These are phyloP conservation scores for Monilinia fructigena DNA, from an alignment of 2,329 filamentous ascomycete species.

Conservation along the genomic window DNA sequence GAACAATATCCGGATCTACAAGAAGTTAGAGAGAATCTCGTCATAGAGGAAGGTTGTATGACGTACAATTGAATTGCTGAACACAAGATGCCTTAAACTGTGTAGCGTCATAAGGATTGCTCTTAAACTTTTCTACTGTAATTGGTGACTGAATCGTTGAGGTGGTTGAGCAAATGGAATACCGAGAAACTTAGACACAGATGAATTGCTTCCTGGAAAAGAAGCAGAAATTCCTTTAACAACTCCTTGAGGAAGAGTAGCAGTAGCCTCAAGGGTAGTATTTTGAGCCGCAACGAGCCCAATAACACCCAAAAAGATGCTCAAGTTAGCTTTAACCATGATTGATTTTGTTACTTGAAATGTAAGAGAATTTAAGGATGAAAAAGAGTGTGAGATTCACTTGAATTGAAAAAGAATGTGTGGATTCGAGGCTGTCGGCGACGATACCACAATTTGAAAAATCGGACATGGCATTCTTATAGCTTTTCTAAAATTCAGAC, in stretches of 20 bases:
- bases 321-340: background rate
- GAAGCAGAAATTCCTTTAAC: background rate
- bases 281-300: background rate
- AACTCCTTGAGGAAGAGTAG: background rate
- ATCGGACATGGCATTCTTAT: background rate
- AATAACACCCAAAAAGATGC: background rate
- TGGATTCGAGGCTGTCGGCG: background rate
- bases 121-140: background rate
- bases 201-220: background rate
- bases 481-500: background rate
- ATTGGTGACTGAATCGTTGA: conserved; percentile 63
- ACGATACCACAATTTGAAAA: background rate
- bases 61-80: conserved; percentile 19
- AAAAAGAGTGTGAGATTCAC: background rate
- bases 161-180: conserved; percentile 76
- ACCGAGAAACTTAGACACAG: conserved; percentile 53
- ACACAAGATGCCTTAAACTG: conserved; percentile 10
- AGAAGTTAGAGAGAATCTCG: background rate
- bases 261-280: background rate
- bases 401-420: background rate
- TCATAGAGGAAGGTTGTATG: too few relatives aligned
- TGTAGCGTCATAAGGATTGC: conserved; percentile 17
- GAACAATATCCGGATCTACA: conserved; percentile 10
- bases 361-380: too few relatives aligned
- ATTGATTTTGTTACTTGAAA: background rate